Base-by-base conservation (phyloP, 2,329 filamentous ascomycete genomes). In the Venturia pyrina region DNA sequence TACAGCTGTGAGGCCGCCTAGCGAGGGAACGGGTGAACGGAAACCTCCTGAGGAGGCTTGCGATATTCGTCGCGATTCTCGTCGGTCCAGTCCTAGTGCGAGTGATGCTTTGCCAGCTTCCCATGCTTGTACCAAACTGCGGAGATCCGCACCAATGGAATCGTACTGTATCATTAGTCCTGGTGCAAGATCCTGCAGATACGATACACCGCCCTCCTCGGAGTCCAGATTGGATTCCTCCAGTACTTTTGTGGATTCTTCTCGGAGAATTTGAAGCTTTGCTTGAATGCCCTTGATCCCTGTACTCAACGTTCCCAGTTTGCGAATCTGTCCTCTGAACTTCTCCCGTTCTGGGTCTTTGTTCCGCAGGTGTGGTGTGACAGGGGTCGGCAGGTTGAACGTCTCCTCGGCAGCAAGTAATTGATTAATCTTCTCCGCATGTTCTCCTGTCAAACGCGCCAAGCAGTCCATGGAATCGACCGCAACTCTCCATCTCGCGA, bases 281-380 rank as follows among this genome's bases (percentile, higher is more conserved):
- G 95, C 95, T 76, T 98, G 93, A 62, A 99, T 82, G 13, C 91
- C 90, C 37, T 93, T 88, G 68, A 98, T 96, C 19, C 92, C 93
- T 65, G 92, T 90, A 0, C 92, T 96, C 43, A 99, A 82, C 0
- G 89, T 90, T 72, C 90, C 91, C 53, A 99, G 85, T 73, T 96
- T 93, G 67, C 91, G 88, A 66, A 97, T 84, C 74, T 96, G 93
- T 65, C 89, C 88, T 66, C 93, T 89, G 81, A 93, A 88, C 67
- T 91, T 87, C 72, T 97, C 92, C 64, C 88, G 88, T n/a, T 85
- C 85, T 1, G 92, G 90, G 1, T 89, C 88, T 87, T 80, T 78
- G 90, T 19, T 37, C 21, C 64, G 56, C 21, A 44, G 11, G 17
- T 48, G n/a, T 3, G 64, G 64, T 3, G 65, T 63, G n/a, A 28